phyloP scores from a whole-genome alignment of 179 eudicot species.

The Spinacia oleracea region DNA sequence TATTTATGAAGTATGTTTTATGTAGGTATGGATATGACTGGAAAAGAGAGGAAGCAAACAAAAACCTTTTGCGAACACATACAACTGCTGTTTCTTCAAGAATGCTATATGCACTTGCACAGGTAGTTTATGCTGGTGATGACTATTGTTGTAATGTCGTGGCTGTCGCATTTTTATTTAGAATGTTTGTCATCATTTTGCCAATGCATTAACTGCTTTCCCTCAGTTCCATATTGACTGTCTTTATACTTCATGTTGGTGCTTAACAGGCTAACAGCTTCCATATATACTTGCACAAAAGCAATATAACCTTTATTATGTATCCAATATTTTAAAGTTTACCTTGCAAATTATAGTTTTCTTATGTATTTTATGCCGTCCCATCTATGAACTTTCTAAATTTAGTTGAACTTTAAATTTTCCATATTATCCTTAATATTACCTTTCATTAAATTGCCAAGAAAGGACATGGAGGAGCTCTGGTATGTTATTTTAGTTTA shows the following conservation, averaged over 20 bases:
- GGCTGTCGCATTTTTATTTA: not conserved
- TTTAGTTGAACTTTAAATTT: not conserved
- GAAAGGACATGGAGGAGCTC: not conserved
- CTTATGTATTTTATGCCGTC: not conserved
- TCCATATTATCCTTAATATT: not conserved
- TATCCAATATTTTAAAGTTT: not conserved
- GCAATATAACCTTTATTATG: not conserved
- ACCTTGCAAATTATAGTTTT: not conserved
- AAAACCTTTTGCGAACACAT: constrained; percentile 88
- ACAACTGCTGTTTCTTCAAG: constrained; percentile 97
- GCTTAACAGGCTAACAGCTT: not conserved
- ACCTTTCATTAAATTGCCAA: not conserved
- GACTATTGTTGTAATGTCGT: not conserved
- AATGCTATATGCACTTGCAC: constrained; percentile 82
- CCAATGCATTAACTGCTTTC: not conserved
- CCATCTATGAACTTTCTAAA: not conserved
- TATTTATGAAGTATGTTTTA: not conserved
- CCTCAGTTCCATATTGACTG: not conserved
- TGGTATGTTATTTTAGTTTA: too few relatives aligned
- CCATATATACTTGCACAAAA: not conserved
- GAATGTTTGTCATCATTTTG: not conserved
- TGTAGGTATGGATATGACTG: constrained; percentile 87
- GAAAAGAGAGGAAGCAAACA: constrained; percentile 91
- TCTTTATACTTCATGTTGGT: not conserved
- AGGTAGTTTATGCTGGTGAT: constrained; percentile 38